Base-by-base conservation (phyloP, 1,284 basidiomycete species). In the Heterobasidion occidentale region DNA sequence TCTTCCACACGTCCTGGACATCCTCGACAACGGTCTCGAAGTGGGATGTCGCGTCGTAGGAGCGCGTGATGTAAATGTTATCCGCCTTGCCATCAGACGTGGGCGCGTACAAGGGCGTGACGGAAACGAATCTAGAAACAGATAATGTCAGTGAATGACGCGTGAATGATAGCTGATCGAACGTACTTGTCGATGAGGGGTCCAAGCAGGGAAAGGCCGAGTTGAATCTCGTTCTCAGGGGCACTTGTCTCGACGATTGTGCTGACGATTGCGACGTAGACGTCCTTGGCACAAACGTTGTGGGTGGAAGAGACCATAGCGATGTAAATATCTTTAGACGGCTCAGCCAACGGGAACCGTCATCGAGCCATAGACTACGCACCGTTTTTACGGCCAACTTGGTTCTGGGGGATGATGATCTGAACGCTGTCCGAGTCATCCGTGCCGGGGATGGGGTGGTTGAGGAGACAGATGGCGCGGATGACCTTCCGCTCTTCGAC, bases 391-490 rank as follows among this genome's bases (percentile, higher is more conserved):
- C 97, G 79, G 63, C 83, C 81, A 61, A 99, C 94, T 75, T 99
- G 97, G 73, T 98, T 98, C 76, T 99, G 97, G 36, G 97, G 97
- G 64, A 99, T 97, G 73, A 99, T 95, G 66, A 99, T 93, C 75
- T 99, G 97, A 20, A 89, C 88, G 63, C 90, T 93, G 76, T 99
- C 97, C 54, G 88, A 79, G 68, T 98, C 90, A 49, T 99, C 95
- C 50, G 97, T 99, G 61, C 92, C 94, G 54, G 97, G 97, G 63
- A 99, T 97, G 50, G 96, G 93, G 74, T 99, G 97, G 76, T 97
- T 98, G 70, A 99, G 81, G 71, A 99, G 81, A 77, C 97, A 99
- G 68, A 99, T 99, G 9, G 96, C 96, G 54, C 97, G 82, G 62
- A 99, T 85, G 61, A 99, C 96, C 75, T 93, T 97, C 66, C 90